Evolutionary conservation across 139 green algal genomes (phyloP).

Genomic region (Trebouxia sp.): DNA sequence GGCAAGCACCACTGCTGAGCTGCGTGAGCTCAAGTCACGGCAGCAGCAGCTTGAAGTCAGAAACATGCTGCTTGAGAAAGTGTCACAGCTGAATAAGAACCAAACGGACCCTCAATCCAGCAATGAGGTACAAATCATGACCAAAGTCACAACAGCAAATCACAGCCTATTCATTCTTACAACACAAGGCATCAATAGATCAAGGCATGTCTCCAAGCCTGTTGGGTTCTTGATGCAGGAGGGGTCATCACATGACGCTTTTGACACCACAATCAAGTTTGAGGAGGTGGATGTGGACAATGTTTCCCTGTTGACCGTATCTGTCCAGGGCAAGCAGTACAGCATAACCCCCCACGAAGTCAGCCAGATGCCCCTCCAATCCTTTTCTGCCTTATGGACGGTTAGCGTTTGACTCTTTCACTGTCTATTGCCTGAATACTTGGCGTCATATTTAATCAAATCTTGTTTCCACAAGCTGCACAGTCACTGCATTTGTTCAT

Average conservation of each 20-base stretch:
- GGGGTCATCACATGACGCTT: not conserved
- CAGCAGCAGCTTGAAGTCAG: constrained; percentile 18
- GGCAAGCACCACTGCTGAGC: not conserved
- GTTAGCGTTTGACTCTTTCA: not conserved
- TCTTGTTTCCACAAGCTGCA: too few relatives aligned
- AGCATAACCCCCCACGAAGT: constrained; percentile 17
- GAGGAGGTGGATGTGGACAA: constrained; percentile 13
- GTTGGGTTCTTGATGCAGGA: too few relatives aligned
- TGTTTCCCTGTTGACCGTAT: not conserved
- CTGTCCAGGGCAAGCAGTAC: constrained; percentile 7
- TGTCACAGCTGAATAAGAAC: constrained; percentile 6
- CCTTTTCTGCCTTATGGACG: constrained; percentile 13
- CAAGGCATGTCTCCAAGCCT: too few relatives aligned
- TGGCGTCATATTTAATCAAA: too few relatives aligned
- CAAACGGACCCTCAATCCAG: not conserved
- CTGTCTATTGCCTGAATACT: not conserved
- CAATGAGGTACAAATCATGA: constrained; percentile 19
- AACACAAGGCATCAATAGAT: too few relatives aligned
- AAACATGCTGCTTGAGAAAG: constrained; percentile 23
- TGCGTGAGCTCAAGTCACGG: constrained; percentile 1
- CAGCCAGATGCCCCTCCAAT: not conserved
- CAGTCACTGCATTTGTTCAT: too few relatives aligned
- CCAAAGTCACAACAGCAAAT: too few relatives aligned
- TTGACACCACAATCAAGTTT: not conserved
- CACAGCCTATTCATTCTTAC: too few relatives aligned